Percentiles rank a stretch among this genome's conserved stretches.
Conservation (phyloP, 805 yeast genomes). For the Saccharomycopsis sp. region DNA sequence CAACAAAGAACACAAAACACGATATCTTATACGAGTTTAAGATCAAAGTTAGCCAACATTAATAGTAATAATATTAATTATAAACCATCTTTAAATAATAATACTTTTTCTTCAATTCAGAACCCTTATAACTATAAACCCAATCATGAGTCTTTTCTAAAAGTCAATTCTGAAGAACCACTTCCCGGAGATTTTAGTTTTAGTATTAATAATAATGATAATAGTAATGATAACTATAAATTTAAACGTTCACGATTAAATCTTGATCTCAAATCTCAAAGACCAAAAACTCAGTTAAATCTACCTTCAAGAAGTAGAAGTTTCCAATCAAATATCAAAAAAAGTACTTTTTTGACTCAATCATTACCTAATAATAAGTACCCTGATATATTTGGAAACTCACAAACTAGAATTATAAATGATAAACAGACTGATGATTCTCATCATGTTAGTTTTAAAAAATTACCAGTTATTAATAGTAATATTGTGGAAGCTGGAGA, state of each 20-base stretch:
- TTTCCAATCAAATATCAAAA: too few relatives aligned
- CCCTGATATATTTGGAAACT: constrained; percentile 1
- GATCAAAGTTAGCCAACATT: neutral
- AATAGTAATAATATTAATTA: neutral
- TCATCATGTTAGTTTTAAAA: neutral
- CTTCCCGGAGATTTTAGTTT: neutral
- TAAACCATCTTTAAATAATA: neutral
- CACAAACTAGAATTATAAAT: neutral
- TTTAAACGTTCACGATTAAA: neutral
- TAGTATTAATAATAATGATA: too few relatives aligned
- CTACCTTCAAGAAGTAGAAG: neutral
- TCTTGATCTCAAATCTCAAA: neutral
- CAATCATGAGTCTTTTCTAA: neutral
- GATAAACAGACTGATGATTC: neutral
- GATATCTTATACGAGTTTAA: neutral
- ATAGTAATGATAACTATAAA: too few relatives aligned
- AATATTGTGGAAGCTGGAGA: constrained; percentile 5
- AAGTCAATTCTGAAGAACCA: too few relatives aligned
- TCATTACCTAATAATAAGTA: neutral
- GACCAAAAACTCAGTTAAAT: neutral
- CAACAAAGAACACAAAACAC: neutral
- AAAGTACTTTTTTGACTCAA: neutral
- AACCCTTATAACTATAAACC: neutral
- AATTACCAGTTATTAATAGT: neutral
- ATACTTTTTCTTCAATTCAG: too few relatives aligned